Percentiles rank a stretch among this genome's conserved stretches.
These are phyloP conservation scores for Fusarium sp. DNA, from an alignment of 2,329 filamentous ascomycete genomes.

Conservation along the genomic window DNA sequence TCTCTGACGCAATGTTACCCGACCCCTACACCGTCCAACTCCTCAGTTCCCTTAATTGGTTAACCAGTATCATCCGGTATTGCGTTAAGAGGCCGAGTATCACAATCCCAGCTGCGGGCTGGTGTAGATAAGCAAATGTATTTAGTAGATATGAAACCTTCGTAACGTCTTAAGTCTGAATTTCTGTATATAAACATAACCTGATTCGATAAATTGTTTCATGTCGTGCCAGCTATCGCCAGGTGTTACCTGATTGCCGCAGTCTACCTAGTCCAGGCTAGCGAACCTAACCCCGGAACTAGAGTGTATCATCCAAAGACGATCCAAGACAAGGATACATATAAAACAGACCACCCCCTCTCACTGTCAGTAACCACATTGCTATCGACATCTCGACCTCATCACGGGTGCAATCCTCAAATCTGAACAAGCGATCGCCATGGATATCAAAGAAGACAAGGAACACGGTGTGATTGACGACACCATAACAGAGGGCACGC, in stretches of 20 bases:
- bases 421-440: not conserved
- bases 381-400: too few relatives aligned
- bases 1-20: not conserved
- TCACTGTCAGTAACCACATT: rapidly evolving
- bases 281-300: not conserved
- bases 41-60: too few relatives aligned
- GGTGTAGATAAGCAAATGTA: too few relatives aligned
- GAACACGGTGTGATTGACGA: conserved; percentile 14
- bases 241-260: not conserved
- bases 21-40: not conserved
- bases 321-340: not conserved
- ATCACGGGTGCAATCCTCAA: too few relatives aligned
- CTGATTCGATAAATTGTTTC: too few relatives aligned
- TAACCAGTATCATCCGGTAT: too few relatives aligned
- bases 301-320: not conserved
- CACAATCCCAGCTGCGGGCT: too few relatives aligned
- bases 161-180: too few relatives aligned
- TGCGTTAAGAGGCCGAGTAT: too few relatives aligned
- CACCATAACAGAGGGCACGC: conserved; percentile 2
- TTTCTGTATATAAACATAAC: too few relatives aligned
- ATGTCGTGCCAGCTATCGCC: too few relatives aligned
- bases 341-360: not conserved
- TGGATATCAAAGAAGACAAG: conserved; percentile 18
- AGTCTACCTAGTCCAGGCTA: not conserved
- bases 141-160: too few relatives aligned